These are phyloP conservation scores for Sarocladium brachiariae DNA, from an alignment of 2,329 filamentous ascomycete species.

Conservation along the genomic window DNA sequence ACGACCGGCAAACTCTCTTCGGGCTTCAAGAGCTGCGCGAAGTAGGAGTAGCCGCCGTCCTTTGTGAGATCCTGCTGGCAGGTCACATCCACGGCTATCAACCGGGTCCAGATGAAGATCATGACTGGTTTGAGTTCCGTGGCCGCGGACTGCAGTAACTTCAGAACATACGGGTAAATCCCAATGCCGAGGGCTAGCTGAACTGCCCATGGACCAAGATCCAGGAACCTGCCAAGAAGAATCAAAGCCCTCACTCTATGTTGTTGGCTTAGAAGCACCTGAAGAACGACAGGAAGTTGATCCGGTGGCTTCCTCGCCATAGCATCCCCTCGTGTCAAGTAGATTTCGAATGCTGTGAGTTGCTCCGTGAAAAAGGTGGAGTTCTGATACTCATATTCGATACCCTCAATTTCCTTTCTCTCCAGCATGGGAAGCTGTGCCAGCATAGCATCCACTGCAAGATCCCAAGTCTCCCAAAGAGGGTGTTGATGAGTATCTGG, in stretches of 20 bases:
- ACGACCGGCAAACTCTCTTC: slow-evolving; percentile 75
- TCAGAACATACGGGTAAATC: slow-evolving; percentile 98
- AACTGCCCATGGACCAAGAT: slow-evolving; percentile 97
- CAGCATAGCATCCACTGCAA: slow-evolving; percentile 91
- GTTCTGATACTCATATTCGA: slow-evolving; percentile 86
- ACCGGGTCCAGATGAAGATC: slow-evolving; percentile 98
- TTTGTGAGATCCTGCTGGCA: slow-evolving; percentile 93
- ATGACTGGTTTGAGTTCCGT: slow-evolving; percentile 94
- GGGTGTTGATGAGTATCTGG: slow-evolving; percentile 93
- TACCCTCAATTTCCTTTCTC: slow-evolving; percentile 64
- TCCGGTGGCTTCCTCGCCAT: slow-evolving; percentile 83
- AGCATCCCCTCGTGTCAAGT: slow-evolving; percentile 73
- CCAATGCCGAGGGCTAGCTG: slow-evolving; percentile 95
- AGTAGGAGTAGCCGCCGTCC: slow-evolving; percentile 96
- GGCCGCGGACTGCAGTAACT: slow-evolving; percentile 89
- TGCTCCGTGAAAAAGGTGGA: slow-evolving; percentile 97
- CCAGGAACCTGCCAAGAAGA: slow-evolving; percentile 84
- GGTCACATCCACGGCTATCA: slow-evolving; percentile 88
- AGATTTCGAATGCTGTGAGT: slow-evolving; percentile 93
- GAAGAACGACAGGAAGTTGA: slow-evolving; percentile 90
- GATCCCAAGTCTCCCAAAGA: slow-evolving; percentile 95
- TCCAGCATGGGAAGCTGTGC: slow-evolving; percentile 83
- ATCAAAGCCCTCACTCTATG: slow-evolving; percentile 88
- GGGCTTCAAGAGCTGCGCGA: slow-evolving; percentile 85
- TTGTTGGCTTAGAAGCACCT: slow-evolving; percentile 92